A percentile compares a stretch with the other conserved stretches of the same genome.
phyloP scores from a whole-genome alignment of 768 basidiomycete genomes.

The Suillus spraguei region DNA sequence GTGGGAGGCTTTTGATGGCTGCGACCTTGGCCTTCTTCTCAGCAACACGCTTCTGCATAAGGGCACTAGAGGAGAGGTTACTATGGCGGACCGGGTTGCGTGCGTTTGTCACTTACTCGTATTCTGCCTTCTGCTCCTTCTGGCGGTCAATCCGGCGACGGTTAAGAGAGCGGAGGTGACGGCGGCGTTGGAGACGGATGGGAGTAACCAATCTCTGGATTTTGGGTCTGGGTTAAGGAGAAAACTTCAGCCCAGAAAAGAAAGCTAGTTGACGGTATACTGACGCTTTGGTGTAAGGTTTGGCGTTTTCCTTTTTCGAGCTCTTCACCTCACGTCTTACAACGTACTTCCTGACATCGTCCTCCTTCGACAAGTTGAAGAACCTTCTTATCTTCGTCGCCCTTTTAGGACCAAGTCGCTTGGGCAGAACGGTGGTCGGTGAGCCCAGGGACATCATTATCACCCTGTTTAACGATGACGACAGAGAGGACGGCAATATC shows the following conservation, averaged over 20 bases:
- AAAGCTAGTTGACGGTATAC: too few species aligned
- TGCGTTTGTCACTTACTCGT: constrained; percentile 59
- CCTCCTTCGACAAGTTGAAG: constrained; percentile 97
- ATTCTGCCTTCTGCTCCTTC: constrained; percentile 95
- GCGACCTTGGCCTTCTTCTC: constrained; percentile 94
- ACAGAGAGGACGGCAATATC: constrained; percentile 95
- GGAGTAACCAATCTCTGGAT: constrained; percentile 96
- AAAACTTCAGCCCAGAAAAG: too few species aligned
- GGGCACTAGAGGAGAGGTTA: constrained; percentile 41
- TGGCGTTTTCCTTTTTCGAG: constrained; percentile 85
- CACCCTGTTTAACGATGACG: constrained; percentile 95
- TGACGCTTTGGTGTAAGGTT: constrained; percentile 98
- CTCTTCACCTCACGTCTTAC: constrained; percentile 89
- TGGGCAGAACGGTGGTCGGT: constrained; percentile 93
- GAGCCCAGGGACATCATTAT: constrained; percentile 84
- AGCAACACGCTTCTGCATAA: constrained; percentile 86
- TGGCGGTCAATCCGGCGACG: constrained; percentile 86
- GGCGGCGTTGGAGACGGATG: constrained; percentile 92
- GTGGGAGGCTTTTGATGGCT: constrained; percentile 86
- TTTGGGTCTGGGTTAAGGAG: constrained; percentile 70
- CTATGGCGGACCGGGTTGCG: background rate
- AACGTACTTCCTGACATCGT: constrained; percentile 98
- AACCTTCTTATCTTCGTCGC: constrained; percentile 96
- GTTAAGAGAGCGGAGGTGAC: constrained; percentile 88
- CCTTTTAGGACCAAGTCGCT: constrained; percentile 94